Evolutionary conservation across 306 rosid species (phyloP).

Genomic region (Prunus padus): DNA sequence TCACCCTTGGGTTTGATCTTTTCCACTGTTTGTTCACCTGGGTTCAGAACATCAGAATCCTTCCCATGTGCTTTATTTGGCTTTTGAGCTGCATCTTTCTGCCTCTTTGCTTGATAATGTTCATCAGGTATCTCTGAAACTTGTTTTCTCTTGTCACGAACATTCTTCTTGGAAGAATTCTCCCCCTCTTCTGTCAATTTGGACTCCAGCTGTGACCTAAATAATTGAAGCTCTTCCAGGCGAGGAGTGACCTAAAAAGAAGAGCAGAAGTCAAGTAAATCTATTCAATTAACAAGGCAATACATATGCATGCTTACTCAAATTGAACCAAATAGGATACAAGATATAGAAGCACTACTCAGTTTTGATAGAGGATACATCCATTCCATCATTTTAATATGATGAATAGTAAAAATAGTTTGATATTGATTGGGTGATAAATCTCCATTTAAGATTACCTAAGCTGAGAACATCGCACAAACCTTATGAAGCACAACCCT

Average conservation of each 20-base stretch:
- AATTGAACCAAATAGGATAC: not conserved
- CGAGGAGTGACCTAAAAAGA: constrained; percentile 65
- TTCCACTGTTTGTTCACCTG: constrained; percentile 36
- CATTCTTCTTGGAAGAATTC: constrained; percentile 45
- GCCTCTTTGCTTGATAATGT: constrained; percentile 62
- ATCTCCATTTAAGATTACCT: not conserved
- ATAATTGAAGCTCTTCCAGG: constrained; percentile 65
- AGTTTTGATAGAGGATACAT: not conserved
- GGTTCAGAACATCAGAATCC: constrained; percentile 37
- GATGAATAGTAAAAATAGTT: not conserved
- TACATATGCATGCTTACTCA: not conserved
- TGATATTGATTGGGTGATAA: not conserved
- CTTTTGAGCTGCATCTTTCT: constrained; percentile 47
- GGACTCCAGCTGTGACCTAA: constrained; percentile 65
- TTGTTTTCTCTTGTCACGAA: constrained; percentile 67
- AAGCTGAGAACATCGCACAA: not conserved
- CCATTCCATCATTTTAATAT: not conserved
- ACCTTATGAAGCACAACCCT: not conserved
- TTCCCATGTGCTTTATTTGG: constrained; percentile 43
- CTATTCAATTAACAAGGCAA: not conserved
- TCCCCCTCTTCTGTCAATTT: constrained; percentile 59
- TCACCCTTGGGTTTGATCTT: constrained; percentile 36
- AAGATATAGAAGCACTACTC: not conserved
- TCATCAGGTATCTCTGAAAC: constrained; percentile 44
- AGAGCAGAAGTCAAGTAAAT: not conserved